phyloP scores from a whole-genome alignment of 768 basidiomycete genomes.

The Dacryopinax primogenitus region DNA sequence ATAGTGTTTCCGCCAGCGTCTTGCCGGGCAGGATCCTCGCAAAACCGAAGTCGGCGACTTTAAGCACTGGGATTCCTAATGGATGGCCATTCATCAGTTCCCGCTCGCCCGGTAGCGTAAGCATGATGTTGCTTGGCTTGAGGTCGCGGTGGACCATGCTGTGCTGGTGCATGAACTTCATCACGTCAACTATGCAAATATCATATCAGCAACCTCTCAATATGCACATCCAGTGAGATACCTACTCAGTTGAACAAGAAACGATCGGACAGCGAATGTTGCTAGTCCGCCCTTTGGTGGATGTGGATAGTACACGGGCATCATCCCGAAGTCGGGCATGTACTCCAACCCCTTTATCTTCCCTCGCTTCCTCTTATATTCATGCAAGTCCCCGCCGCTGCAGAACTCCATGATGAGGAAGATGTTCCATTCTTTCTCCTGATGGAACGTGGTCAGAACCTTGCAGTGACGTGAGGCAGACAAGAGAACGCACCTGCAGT shows the following conservation, averaged over 20 bases:
- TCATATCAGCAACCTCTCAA: neutral
- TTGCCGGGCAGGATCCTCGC: constrained; percentile 82
- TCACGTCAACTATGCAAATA: constrained; percentile 56
- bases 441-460: constrained; percentile 9
- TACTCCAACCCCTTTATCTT: constrained; percentile 82
- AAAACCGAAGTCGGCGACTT: constrained; percentile 97
- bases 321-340: constrained; percentile 49
- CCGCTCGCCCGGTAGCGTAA: neutral
- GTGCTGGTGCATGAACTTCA: constrained; percentile 78
- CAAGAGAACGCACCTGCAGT: constrained; percentile 54
- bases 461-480: neutral
- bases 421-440: constrained; percentile 38
- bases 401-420: constrained; percentile 98
- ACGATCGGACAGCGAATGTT: constrained; percentile 81
- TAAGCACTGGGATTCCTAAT: constrained; percentile 82
- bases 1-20: constrained; percentile 94
- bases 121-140: constrained; percentile 65
- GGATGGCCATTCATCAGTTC: constrained; percentile 55
- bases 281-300: constrained; percentile 81
- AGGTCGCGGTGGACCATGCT: constrained; percentile 95
- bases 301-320: constrained; percentile 79
- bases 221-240: constrained; percentile 13
- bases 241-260: constrained; percentile 78
- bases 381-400: constrained; percentile 86
- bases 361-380: constrained; percentile 97